Base-by-base conservation (phyloP, 805 yeast genomes). In the Pichia scutulata region DNA sequence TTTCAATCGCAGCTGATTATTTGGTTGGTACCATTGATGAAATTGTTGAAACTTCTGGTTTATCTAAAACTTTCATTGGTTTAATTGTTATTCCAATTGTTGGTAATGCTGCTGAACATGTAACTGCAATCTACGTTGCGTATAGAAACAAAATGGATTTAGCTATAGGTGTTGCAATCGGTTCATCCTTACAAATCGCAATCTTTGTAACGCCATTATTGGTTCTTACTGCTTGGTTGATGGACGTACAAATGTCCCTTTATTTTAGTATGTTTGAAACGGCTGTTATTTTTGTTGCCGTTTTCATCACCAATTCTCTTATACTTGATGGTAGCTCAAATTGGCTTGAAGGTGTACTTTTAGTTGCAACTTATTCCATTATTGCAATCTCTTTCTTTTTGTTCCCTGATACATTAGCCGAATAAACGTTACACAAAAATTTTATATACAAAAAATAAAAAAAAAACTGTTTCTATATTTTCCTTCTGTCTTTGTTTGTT, bases 41-140 rank as follows among this genome's bases (percentile, higher is more conserved):
- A 51, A 80, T 92, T 55, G 98, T 93, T 37, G 86, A 73, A 52
- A 70, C 81, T 28, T 81, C 95, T 2, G 96, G 96, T 4, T 74
- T 93, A 49, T 86, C 96, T 42, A 90, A 92, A 76, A 89, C 98
- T 0, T 93, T 93, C 61, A 89, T 93, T 61, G 98, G 98, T 65
- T 74, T 93, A 57, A 84, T 93, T 58, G 81, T 93, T 43, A 84
- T 93, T 55, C 99, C 99, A 40, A 92, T 93, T 55, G 98, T 93
- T 25, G 99, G 98, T 50, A 93, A 93, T 62, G 99, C 99, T 3
- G 98, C 98, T 13, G 99, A 93, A 68, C 99, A 93, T 68, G 98
- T 89, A 47, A 93, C 99, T 19, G 96, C 98, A 3, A 85, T 93
- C 37, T 78, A 89, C 54, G 98, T 93, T 45, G 98, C 99, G 22